Evolutionary conservation across 1,284 basidiomycete species (phyloP), one percentile per base, ranked within the genome.

Genomic region (Cystobasidium pallidum): DNA sequence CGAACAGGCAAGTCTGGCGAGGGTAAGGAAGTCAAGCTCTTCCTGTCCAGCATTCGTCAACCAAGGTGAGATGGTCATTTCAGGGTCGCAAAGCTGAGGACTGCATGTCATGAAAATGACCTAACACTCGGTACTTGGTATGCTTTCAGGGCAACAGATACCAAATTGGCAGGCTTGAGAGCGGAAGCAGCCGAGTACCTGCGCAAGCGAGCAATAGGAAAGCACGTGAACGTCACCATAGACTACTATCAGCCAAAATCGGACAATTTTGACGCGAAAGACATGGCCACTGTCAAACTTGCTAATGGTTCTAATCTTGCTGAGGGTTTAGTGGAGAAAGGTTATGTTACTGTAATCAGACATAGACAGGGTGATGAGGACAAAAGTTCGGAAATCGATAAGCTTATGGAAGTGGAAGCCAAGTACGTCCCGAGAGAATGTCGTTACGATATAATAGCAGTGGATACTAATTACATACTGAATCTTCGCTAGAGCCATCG

Each of bases 281-380:
- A 95, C 81, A 93, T 91, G 78, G 91, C 88, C 0, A 95, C 93
- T 4, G 83, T 96, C 75, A 89, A 89, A 43, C 63, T 76, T 24
- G 72, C 70, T 21, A 75, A 75, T 41, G 26, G 54, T 49, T 51
- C 90, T 70, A 97, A 96, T 80, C 84, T 98, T 59, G 90, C 93
- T 1, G 92, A 95, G 79, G 90, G 94, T 79, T 84, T 99, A 41
- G 88, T 97, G 73, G 93, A 96, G 80, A 92, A 92, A 78, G 95
- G 95, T 59, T 84, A 96, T 13, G 92, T 92, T 1, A 90, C 89
- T 66, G 91, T 92, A 10, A 88, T 97, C 54, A 88, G 94, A 61
- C 95, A 99, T 82, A 90, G 88, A 77, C 88, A 77, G 62, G 94
- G 96, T 77, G 95, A 98, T 79, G 95, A 98, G 81, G 91, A 95